These are phyloP conservation scores for Symmetrospora coprosmae DNA, from an alignment of 768 basidiomycete species.

Conservation along the genomic window DNA sequence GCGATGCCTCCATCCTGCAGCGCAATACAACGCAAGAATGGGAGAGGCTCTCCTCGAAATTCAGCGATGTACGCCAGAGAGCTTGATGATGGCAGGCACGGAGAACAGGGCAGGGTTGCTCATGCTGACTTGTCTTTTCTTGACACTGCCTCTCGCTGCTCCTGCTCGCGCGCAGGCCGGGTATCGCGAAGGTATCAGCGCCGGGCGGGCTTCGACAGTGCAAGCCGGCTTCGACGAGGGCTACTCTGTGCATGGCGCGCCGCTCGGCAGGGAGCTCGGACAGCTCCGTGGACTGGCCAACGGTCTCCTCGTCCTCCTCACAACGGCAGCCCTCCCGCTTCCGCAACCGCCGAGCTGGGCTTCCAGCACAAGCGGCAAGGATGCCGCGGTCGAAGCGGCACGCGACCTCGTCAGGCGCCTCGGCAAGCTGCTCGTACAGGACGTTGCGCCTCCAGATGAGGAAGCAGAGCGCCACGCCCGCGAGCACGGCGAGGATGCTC, in stretches of 20 bases:
- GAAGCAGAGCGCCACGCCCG: slow-evolving; percentile 63
- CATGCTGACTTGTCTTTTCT: not conserved
- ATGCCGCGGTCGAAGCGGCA: slow-evolving; percentile 38
- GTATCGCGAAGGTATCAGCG: slow-evolving; percentile 89
- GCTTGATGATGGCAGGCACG: too few species aligned
- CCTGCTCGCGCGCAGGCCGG: slow-evolving; percentile 49
- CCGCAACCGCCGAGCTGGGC: too few species aligned
- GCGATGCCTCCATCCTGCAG: not conserved
- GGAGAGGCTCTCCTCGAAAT: slow-evolving; percentile 8
- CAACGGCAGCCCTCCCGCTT: not conserved
- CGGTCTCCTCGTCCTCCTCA: slow-evolving; percentile 45
- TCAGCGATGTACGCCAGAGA: slow-evolving; percentile 4
- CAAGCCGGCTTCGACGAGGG: slow-evolving; percentile 84
- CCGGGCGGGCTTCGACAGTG: slow-evolving; percentile 71
- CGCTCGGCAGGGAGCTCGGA: slow-evolving; percentile 64
- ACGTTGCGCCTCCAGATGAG: slow-evolving; percentile 59
- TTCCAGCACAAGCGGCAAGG: not conserved
- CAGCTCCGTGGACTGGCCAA: slow-evolving; percentile 57
- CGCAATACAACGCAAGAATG: slow-evolving; percentile 2
- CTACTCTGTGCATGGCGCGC: slow-evolving; percentile 57
- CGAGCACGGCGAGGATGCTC: slow-evolving; percentile 33
- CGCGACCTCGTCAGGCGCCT: slow-evolving; percentile 49
- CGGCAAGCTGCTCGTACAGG: slow-evolving; percentile 50
- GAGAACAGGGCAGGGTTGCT: too few species aligned
- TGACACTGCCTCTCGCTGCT: not conserved